Conservation (phyloP, 1,284 basidiomycete genomes). For the Afroboletus lepidellus region DNA sequence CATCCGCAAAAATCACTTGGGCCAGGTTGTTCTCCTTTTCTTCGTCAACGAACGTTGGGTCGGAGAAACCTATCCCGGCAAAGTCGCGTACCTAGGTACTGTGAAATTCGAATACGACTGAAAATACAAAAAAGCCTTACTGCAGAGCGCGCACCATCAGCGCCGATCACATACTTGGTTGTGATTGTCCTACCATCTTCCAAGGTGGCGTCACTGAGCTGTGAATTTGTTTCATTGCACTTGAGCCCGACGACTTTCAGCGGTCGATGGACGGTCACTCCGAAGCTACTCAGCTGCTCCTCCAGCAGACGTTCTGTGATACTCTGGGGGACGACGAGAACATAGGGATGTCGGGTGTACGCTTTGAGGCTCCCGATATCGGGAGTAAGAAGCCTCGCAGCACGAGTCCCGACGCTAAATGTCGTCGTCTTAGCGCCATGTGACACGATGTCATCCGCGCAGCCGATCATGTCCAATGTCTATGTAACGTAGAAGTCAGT, state of each 20-base stretch:
- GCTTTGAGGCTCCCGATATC: conserved; percentile 35
- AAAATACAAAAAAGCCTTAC: background rate
- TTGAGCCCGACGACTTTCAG: conserved; percentile 28
- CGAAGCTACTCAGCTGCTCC: conserved; percentile 33
- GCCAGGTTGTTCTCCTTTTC: conserved; percentile 3
- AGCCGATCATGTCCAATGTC: conserved; percentile 47
- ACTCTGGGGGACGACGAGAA: conserved; percentile 45
- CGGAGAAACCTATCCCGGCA: background rate
- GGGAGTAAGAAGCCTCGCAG: conserved; percentile 26
- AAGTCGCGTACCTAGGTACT: background rate
- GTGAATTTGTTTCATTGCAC: conserved; percentile 7
- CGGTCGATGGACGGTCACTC: conserved; percentile 18
- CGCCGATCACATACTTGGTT: background rate
- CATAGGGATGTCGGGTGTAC: conserved; percentile 47
- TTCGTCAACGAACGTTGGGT: background rate
- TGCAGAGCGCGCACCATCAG: background rate
- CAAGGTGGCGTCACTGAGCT: background rate
- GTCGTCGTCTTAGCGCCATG: conserved; percentile 35
- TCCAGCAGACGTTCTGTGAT: conserved; percentile 44
- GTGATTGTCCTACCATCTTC: background rate
- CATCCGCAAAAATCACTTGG: conserved; percentile 13
- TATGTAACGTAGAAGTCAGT: conserved; percentile 15
- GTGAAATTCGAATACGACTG: background rate
- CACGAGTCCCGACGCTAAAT: conserved; percentile 34
- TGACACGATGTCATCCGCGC: conserved; percentile 40